phyloP scores from a whole-genome alignment of 352 stramenopile species.

The Phytophthora nicotianae region DNA sequence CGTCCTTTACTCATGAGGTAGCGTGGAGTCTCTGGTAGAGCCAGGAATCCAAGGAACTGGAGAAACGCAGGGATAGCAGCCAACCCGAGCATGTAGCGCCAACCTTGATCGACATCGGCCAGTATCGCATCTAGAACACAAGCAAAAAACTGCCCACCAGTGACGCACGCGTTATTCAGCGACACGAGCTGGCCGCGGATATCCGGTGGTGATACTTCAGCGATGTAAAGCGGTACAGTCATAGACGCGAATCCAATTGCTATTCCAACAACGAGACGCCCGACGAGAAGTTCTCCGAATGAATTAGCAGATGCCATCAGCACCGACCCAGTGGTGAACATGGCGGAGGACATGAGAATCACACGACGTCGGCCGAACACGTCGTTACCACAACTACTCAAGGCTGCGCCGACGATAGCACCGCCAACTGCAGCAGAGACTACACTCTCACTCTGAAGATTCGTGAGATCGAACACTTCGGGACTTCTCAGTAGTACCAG shows the following conservation, averaged over 20 bases:
- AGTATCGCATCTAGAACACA: conserved; percentile 63
- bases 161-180: conserved; percentile 77
- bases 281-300: conserved; percentile 61
- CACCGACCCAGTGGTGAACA: conserved; percentile 66
- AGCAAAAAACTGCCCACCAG: conserved; percentile 81
- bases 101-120: conserved; percentile 54
- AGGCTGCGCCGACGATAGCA: conserved; percentile 64
- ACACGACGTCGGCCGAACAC: conserved; percentile 63
- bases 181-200: conserved; percentile 74
- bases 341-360: conserved; percentile 65
- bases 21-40: conserved; percentile 71
- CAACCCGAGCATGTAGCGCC: conserved; percentile 85
- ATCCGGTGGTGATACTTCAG: conserved; percentile 67
- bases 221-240: conserved; percentile 83
- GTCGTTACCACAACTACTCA: conserved; percentile 72
- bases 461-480: conserved; percentile 60
- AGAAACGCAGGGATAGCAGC: conserved; percentile 65
- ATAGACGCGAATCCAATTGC: conserved; percentile 79
- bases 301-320: conserved; percentile 64
- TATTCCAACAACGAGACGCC: conserved; percentile 66
- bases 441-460: conserved; percentile 69
- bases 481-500: conserved; percentile 76
- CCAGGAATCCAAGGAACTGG: conserved; percentile 72
- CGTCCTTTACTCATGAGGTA: conserved; percentile 62
- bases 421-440: conserved; percentile 74